These are phyloP conservation scores for Proliferodiscus dingleyae DNA, from an alignment of 2,329 filamentous ascomycete species.

Conservation along the genomic window DNA sequence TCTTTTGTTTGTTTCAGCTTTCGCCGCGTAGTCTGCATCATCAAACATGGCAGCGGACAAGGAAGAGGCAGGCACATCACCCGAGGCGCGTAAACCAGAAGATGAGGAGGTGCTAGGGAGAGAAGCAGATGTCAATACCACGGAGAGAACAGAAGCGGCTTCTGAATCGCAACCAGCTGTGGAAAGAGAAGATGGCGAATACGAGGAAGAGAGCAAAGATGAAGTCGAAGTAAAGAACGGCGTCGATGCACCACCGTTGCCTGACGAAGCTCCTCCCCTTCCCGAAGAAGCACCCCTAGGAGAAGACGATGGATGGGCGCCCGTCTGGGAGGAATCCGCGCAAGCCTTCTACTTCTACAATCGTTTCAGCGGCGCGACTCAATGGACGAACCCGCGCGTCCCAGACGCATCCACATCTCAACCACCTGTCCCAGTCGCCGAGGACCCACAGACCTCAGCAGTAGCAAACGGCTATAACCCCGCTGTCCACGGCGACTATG, in stretches of 20 bases:
- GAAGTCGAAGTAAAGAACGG: conserved; percentile 9
- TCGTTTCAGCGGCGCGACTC: conserved; percentile 66
- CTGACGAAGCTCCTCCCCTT: conserved; percentile 30
- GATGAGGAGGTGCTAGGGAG: too few species aligned
- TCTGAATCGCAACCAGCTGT: not conserved
- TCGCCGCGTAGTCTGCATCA: too few species aligned
- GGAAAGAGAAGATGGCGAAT: conserved; percentile 27
- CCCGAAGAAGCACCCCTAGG: conserved; percentile 48
- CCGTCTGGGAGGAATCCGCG: conserved; percentile 65
- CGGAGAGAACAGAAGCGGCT: too few species aligned
- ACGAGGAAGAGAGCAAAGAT: conserved; percentile 2
- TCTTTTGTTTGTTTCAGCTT: too few species aligned
- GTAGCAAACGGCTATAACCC: conserved; percentile 83
- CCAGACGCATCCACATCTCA: conserved; percentile 37
- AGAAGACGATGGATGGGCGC: conserved; percentile 74
- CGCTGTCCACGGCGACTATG: conserved; percentile 92
- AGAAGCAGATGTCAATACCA: too few species aligned
- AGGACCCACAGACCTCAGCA: conserved; percentile 29
- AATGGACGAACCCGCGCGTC: conserved; percentile 84
- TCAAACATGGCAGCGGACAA: too few species aligned
- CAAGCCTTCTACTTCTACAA: conserved; percentile 83
- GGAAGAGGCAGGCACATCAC: too few species aligned
- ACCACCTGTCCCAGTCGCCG: conserved; percentile 30
- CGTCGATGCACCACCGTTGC: conserved; percentile 39
- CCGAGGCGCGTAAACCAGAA: too few species aligned